Base-by-base conservation (phyloP, 768 basidiomycete genomes). In the Tricholoma sp. region DNA sequence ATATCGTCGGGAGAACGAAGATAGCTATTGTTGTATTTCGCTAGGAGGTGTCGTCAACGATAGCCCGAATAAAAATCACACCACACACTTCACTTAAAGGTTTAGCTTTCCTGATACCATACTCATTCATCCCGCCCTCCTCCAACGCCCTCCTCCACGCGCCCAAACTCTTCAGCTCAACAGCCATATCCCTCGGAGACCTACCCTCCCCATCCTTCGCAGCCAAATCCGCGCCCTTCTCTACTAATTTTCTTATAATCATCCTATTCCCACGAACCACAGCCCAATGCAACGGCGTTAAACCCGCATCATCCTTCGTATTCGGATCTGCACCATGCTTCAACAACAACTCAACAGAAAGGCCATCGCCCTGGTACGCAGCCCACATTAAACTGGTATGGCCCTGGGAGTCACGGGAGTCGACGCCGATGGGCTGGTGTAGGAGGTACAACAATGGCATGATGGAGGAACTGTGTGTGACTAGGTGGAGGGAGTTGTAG, bases 371-470 rank as follows among this genome's bases (percentile, higher is more conserved):
- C 69, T 99, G 97, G 71, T 98, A 99, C 8, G 94, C 92, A 5
- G 97, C 97, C 97, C 97, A 99, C 92, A 98, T 97, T 50, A 98
- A 79, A 0, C 91, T 80, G 0, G 96, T 97, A 67, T 98, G 97
- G 0, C 97, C 97, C 64, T 92, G 89, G 1, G 86, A 77, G 69
- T 99, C 97, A 39, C 86, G 81, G 48, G 88, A 88, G 68, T 99
- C 97, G 57, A 98, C 88, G 42, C 85, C 87, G 59, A 99, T 82
- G 2, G 95, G 94, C 68, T 98, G 95, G 67, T 96, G 92, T 6
- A 98, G 80, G 24, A 97, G 77, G 65, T 93, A 95, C 36, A 98
- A 76, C 36, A 99, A 70, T 0, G 97, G 90, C 95, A 98, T 97
- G 59, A 98, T 91, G 9, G 86, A 88, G 2, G 89, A 92, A 0